Conservation (phyloP, 768 basidiomycete species). For the Tulasnella sp. region DNA sequence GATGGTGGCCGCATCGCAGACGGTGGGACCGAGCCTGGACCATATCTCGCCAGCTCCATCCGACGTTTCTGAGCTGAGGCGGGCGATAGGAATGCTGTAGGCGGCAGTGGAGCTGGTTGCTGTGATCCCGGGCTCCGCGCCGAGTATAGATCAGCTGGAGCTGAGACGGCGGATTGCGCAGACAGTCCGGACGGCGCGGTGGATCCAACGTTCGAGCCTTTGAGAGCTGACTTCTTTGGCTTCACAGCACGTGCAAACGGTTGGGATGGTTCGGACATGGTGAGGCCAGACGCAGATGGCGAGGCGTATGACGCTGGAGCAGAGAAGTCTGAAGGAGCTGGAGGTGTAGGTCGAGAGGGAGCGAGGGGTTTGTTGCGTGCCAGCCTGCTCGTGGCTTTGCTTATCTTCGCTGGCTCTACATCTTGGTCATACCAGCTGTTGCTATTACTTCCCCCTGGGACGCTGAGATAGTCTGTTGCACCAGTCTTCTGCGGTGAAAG, state of each 20-base stretch:
- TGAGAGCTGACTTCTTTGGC: conserved; percentile 9
- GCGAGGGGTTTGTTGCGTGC: not conserved
- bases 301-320: not conserved
- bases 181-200: not conserved
- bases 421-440: conserved; percentile 6
- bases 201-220: not conserved
- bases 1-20: not conserved
- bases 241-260: not conserved
- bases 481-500: conserved; percentile 1
- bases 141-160: not conserved
- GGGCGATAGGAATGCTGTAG: not conserved
- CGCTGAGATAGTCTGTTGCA: no score
- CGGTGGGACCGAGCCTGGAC: not conserved
- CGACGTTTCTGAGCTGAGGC: not conserved
- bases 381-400: not conserved
- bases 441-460: no score
- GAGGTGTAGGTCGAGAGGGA: not conserved
- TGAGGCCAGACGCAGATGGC: not conserved
- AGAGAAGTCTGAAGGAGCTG: not conserved
- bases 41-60: not conserved
- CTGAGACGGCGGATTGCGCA: not conserved
- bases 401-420: not conserved
- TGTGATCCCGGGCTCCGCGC: not conserved
- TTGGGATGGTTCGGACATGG: conserved; percentile 6
- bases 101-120: not conserved